phyloP scores from a whole-genome alignment of 129 eudicot species.

The Escallonia rubra region DNA sequence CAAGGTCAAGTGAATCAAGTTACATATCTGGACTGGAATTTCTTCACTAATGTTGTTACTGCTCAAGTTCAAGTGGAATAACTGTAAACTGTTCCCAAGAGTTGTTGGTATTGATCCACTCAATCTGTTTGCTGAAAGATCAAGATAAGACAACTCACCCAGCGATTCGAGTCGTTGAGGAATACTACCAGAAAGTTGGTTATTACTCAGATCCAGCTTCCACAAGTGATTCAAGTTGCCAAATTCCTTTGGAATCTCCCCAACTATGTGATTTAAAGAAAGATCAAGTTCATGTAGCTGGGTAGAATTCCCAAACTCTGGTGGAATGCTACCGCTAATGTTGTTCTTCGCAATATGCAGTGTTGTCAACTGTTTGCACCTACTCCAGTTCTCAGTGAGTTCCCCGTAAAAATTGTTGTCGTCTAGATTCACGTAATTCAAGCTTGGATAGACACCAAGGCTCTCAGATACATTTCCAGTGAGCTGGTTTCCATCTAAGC shows the following conservation, averaged over 20 bases:
- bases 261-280: constrained; percentile 24
- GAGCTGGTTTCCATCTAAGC: constrained; percentile 32
- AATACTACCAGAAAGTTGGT: constrained; percentile 22
- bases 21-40: constrained; percentile 22
- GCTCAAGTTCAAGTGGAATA: constrained; percentile 31
- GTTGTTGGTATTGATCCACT: constrained; percentile 21
- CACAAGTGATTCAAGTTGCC: constrained; percentile 8
- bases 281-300: constrained; percentile 21
- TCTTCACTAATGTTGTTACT: constrained; percentile 15
- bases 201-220: constrained; percentile 17
- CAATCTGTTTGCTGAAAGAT: constrained; percentile 28
- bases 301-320: constrained; percentile 16
- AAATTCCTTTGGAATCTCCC: constrained; percentile 33
- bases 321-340: constrained; percentile 28
- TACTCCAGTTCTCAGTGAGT: constrained; percentile 33
- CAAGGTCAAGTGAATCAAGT: constrained; percentile 3
- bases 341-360: constrained; percentile 30
- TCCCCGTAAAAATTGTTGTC: constrained; percentile 28
- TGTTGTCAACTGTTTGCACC: constrained; percentile 14
- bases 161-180: constrained; percentile 25
- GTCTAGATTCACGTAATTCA: constrained; percentile 25
- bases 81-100: constrained; percentile 17
- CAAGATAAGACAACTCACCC: constrained; percentile 16
- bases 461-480: constrained; percentile 21
- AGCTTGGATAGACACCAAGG: constrained; percentile 34